These are phyloP conservation scores for Wickerhamomyces strasburgensis DNA, from an alignment of 805 yeast species.

Conservation along the genomic window DNA sequence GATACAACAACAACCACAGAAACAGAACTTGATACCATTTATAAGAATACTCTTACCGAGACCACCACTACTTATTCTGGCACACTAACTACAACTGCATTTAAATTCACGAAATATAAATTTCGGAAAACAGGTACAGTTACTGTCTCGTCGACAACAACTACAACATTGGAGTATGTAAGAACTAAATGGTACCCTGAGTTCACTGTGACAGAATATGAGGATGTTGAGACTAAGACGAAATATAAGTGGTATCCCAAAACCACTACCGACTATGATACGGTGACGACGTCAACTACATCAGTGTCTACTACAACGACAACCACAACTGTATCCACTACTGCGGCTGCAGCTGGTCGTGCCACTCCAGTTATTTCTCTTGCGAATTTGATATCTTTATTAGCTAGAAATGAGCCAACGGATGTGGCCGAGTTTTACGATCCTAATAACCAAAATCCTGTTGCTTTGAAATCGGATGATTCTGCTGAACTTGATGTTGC, in stretches of 20 bases:
- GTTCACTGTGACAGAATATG: constrained; percentile 21
- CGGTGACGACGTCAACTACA: constrained; percentile 9
- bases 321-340: constrained; percentile 12
- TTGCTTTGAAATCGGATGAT: too few species aligned
- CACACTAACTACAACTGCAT: constrained; percentile 16
- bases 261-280: constrained; percentile 15
- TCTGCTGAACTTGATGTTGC: not conserved
- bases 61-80: constrained; percentile 12
- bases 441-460: too few species aligned
- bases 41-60: constrained; percentile 14
- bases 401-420: constrained; percentile 3
- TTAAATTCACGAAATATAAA: constrained; percentile 12
- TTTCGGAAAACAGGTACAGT: constrained; percentile 13
- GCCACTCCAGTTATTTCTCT: constrained; percentile 13
- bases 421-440: not conserved
- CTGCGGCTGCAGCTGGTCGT: constrained; percentile 11
- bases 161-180: constrained; percentile 17
- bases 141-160: constrained; percentile 15
- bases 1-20: constrained; percentile 17
- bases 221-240: constrained; percentile 17
- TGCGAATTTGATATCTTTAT: constrained; percentile 4
- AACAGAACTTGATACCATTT: constrained; percentile 19
- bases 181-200: constrained; percentile 22
- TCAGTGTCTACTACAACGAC: constrained; percentile 5
- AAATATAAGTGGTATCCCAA: constrained; percentile 23